A percentile compares a stretch with the other conserved stretches of the same genome.
phyloP scores from a whole-genome alignment of 1,284 basidiomycete genomes.

The Sparassis latifolia region DNA sequence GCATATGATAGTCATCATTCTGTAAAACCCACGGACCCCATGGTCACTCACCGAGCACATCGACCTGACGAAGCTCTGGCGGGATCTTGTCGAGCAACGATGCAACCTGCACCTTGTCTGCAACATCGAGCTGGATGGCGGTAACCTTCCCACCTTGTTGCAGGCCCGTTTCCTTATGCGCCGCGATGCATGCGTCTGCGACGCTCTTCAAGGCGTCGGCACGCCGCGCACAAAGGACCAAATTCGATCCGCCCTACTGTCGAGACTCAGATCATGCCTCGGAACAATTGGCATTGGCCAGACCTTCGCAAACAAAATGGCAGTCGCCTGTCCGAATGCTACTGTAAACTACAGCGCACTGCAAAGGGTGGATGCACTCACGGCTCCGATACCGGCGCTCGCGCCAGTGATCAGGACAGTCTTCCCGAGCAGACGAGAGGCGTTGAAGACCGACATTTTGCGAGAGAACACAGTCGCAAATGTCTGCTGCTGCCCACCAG shows the following conservation, averaged over 20 bases:
- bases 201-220: slow-evolving; percentile 59
- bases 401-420: slow-evolving; percentile 86
- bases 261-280: too few relatives aligned
- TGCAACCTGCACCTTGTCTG: slow-evolving; percentile 63
- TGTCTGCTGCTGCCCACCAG: too few relatives aligned
- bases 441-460: slow-evolving; percentile 73
- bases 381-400: slow-evolving; percentile 78
- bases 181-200: slow-evolving; percentile 55
- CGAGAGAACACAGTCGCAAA: slow-evolving; percentile 8
- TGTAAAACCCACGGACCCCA: too few relatives aligned
- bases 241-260: slow-evolving; percentile 66
- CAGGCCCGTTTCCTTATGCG: slow-evolving; percentile 68
- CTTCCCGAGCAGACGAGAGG: slow-evolving; percentile 73
- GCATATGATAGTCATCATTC: not conserved
- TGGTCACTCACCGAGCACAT: slow-evolving; percentile 58
- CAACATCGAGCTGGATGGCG: slow-evolving; percentile 66
- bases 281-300: not conserved
- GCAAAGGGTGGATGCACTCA: slow-evolving; percentile 27
- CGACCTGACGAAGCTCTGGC: slow-evolving; percentile 56
- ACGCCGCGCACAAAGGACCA: slow-evolving; percentile 71
- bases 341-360: not conserved
- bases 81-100: slow-evolving; percentile 66
- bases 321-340: slow-evolving; percentile 56
- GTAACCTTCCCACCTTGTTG: slow-evolving; percentile 67
- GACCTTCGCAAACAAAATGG: slow-evolving; percentile 79